Evolutionary conservation across 768 basidiomycete species (phyloP), one percentile per base, ranked within the genome.

Genomic region (Cystobasidiopsis lactophilus): DNA sequence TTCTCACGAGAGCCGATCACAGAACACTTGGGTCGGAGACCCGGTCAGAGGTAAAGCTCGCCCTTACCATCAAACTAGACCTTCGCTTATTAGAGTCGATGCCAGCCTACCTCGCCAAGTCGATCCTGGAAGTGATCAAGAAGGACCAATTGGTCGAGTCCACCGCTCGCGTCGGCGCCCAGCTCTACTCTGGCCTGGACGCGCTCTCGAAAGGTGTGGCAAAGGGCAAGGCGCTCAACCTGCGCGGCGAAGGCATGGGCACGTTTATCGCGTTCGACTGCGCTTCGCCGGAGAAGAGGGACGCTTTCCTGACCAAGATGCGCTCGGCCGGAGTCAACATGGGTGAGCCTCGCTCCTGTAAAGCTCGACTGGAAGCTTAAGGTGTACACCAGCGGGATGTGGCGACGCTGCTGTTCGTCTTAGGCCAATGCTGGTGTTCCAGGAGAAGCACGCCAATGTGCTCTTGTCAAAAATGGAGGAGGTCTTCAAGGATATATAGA

Each of bases 261-360:
- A 69, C 68, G 10, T 69, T 67, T 57, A 59, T 70, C 46, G 62
- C 68, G 14, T 71, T 65, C 61, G 69, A 71, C 56, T 58, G 65
- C 40, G 54, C 54, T 30, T 52, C 52, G n/a, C 37, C 65, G 0
- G 54, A 46, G 1, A 26, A 53, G 53, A 50, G 69, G 29, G 69
- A 70, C 52, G 18, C 23, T 19, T 68, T 69, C 46, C 55, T 69
- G 41, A 52, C 43, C 14, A 39, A 52, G 33, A 66, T 69, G 62
- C 59, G 64, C 50, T 46, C 52, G 23, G 47, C 58, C 18, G 69
- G 69, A 33, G 65, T 70, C 37, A 61, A 67, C 24, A 66, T 69
- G 53, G 69, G 66, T 23, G 14, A 13, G 23, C 45, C 24, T 13
- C 5, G 9, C 29, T 29, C 29, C 24, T 13, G 3, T 35, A 7